phyloP scores from a whole-genome alignment of 2,329 filamentous ascomycete genomes.

The Lecanicillium sp. region DNA sequence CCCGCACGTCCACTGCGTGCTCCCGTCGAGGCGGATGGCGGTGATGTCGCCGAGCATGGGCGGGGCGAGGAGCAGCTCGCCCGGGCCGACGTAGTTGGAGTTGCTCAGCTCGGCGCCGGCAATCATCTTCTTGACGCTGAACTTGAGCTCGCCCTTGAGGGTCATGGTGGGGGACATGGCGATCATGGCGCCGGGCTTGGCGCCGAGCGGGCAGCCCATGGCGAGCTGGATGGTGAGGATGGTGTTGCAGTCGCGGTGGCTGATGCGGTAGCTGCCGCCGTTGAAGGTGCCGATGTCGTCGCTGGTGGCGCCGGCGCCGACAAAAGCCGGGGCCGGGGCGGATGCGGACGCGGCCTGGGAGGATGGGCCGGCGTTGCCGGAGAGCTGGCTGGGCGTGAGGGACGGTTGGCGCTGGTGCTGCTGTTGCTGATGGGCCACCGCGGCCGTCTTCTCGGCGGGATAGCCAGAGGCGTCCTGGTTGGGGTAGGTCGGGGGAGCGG shows the following conservation, averaged over 20 bases:
- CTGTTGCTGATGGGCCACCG: constrained; percentile 19
- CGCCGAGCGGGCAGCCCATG: constrained; percentile 75
- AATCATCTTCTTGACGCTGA: constrained; percentile 87
- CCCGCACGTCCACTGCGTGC: constrained; percentile 76
- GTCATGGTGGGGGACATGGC: constrained; percentile 88
- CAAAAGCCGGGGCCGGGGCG: constrained; percentile 50
- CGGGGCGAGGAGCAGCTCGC: constrained; percentile 81
- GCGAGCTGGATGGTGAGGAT: constrained; percentile 85
- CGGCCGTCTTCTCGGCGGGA: constrained; percentile 25
- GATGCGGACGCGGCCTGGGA: constrained; percentile 24
- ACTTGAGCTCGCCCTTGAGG: constrained; percentile 75
- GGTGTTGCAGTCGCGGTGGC: constrained; percentile 85
- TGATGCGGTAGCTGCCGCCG: constrained; percentile 88
- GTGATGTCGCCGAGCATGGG: constrained; percentile 78
- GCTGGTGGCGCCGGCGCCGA: constrained; percentile 53
- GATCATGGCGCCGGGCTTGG: constrained; percentile 85
- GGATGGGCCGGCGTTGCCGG: constrained; percentile 19
- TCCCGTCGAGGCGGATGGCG: constrained; percentile 65
- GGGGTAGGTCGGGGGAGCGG: constrained; percentile 14
- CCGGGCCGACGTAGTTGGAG: constrained; percentile 81
- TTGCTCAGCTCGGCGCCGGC: constrained; percentile 71
- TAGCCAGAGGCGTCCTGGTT: constrained; percentile 18
- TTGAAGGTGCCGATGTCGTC: constrained; percentile 98
- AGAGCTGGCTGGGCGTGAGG: constrained; percentile 30
- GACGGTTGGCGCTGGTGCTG: constrained; percentile 18